Evolutionary conservation across 2,329 filamentous ascomycete species (phyloP).

Genomic region (Coleophoma eucalyptorum): DNA sequence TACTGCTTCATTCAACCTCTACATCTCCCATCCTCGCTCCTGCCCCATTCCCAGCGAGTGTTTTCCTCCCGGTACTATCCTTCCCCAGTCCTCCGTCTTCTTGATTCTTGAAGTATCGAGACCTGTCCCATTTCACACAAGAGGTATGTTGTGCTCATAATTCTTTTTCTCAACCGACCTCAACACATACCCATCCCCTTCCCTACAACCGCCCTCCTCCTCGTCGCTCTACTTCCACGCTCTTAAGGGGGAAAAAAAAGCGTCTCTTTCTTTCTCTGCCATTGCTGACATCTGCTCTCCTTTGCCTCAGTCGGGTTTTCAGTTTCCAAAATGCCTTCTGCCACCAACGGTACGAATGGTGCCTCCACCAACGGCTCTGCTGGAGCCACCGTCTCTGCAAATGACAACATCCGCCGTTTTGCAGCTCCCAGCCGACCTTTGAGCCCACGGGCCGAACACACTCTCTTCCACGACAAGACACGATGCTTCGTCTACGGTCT

Average conservation of each 20-base stretch:
- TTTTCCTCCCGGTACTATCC: neutral
- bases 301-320: neutral
- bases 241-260: too few relatives aligned
- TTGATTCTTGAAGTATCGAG: neutral
- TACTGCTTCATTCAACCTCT: neutral
- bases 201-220: too few relatives aligned
- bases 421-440: conserved; percentile 85
- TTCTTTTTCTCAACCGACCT: neutral
- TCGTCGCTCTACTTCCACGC: too few relatives aligned
- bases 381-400: conserved; percentile 58
- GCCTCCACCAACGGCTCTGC: conserved; percentile 42
- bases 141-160: neutral
- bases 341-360: conserved; percentile 46
- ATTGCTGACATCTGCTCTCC: neutral
- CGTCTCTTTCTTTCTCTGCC: too few relatives aligned
- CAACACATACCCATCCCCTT: conserved; percentile 1
- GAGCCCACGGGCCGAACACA: conserved; percentile 83
- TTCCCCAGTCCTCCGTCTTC: neutral
- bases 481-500: conserved; percentile 99
- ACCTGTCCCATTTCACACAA: neutral
- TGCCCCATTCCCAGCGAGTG: neutral
- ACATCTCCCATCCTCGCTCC: neutral
- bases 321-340: conserved; percentile 25
- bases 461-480: conserved; percentile 98
- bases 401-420: conserved; percentile 99